phyloP scores from a whole-genome alignment of 495 filamentous ascomycete genomes.

The Aspergillus heteromorphus region DNA sequence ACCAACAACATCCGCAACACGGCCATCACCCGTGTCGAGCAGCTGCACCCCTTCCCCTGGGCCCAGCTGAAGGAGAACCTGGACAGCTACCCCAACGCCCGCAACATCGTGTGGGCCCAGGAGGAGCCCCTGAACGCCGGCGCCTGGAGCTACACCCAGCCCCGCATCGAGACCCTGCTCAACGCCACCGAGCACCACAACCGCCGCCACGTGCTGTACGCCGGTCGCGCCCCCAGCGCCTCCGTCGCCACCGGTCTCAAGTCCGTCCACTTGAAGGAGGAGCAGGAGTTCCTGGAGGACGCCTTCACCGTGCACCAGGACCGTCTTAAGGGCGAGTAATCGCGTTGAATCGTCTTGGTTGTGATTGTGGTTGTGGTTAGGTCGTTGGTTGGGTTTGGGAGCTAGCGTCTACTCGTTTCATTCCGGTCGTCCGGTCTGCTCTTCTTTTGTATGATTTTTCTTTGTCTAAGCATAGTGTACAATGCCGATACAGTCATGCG shows the following conservation, averaged over 20 bases:
- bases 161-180: conserved; percentile 89
- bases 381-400: conserved; percentile 24
- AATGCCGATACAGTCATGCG: conserved; percentile 27
- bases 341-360: too few relatives aligned
- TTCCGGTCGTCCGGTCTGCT: too few relatives aligned
- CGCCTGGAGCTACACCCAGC: conserved; percentile 91
- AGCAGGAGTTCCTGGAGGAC: conserved; percentile 79
- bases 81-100: conserved; percentile 91
- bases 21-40: conserved; percentile 92
- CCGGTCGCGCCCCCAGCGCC: conserved; percentile 83
- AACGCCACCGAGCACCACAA: conserved; percentile 88
- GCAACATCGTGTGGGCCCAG: conserved; percentile 93
- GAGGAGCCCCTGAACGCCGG: conserved; percentile 98
- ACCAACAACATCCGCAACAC: conserved; percentile 77
- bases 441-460: conserved; percentile 30
- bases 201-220: conserved; percentile 93
- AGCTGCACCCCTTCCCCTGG: conserved; percentile 99
- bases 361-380: too few relatives aligned
- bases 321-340: conserved; percentile 52
- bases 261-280: conserved; percentile 83
- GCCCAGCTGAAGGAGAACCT: conserved; percentile 91
- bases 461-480: conserved; percentile 20
- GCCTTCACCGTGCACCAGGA: conserved; percentile 61
- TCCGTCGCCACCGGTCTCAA: conserved; percentile 92
- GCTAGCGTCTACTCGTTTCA: conserved; percentile 20